Base-by-base conservation (phyloP, 176 grass and related monocot genomes). In the Stipa capillata region DNA sequence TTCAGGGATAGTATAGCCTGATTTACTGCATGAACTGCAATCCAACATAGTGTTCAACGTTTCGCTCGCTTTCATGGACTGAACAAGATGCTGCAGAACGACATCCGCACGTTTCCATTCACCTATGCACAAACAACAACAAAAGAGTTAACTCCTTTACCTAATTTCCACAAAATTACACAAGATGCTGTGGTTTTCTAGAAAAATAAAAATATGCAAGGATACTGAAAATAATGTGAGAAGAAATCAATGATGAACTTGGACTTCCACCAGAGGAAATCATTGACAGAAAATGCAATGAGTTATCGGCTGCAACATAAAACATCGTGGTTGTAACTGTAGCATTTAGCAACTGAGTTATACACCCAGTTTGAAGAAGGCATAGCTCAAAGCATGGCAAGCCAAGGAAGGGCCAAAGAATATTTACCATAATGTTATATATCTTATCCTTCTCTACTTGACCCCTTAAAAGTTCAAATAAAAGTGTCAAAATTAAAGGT, bases 71-170 rank as follows among this genome's bases (percentile, higher is more conserved):
- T 88, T 90, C 44, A 89, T 76, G 78, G 73, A 94, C 59, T 87
- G 74, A 79, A 85, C 58, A 84, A 97, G 89, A 83, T 94, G 87
- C 45, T 92, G 79, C 66, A 97, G 74, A 80, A 90, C 82, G 66
- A 67, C 77, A 62, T 88, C 71, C 17, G 37, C 89, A 69, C 71
- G 85, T 86, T 90, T 97, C 95, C 91, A 97, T 72, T 94, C 81
- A 90, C 95, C 95, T 97, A 69, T 17, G 41, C 49, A 73, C 34
- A 87, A 79, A 43, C 18, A 88, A 73, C 13, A 74, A 43, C 60
- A n/a, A 49, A n/a, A 67, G 39, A 74, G 43, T 67, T 45, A 57
- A 72, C 73, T 57, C 8, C 33, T 31, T n/a, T 56, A 41, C 32
- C 15, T 73, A 63, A 73, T 41, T 78, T 55, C 21, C 39, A 73